These are phyloP conservation scores for Piper betle DNA, from an alignment of 164 flowering plant genomes.

Conservation along the genomic window DNA sequence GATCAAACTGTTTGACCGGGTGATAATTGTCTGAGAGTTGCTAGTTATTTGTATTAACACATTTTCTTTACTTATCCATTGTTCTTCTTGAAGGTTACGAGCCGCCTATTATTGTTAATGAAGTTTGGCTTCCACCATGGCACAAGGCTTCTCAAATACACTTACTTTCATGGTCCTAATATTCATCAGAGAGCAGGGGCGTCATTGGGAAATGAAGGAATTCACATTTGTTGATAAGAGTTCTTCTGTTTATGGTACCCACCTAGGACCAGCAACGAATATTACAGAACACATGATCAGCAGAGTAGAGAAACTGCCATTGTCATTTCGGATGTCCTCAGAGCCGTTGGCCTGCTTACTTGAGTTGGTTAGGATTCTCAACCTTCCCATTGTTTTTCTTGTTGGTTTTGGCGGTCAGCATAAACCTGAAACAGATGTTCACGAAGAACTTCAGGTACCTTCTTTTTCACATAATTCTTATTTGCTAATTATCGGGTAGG, in stretches of 20 bases:
- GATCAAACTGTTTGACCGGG: not conserved
- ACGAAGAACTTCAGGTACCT: constrained; percentile 43
- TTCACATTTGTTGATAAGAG: constrained; percentile 6
- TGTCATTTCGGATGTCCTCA: constrained; percentile 35
- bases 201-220: constrained; percentile 4
- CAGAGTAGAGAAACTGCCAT: constrained; percentile 28
- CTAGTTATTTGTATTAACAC: not conserved
- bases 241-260: constrained; percentile 32
- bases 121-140: constrained; percentile 30
- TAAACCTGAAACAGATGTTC: constrained; percentile 9
- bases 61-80: constrained; percentile 47
- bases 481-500: not conserved
- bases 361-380: constrained; percentile 37
- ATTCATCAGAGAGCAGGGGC: constrained; percentile 33
- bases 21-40: not conserved
- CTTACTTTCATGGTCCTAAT: constrained; percentile 46
- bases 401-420: constrained; percentile 30
- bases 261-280: constrained; percentile 41
- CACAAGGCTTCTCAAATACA: constrained; percentile 21
- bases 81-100: constrained; percentile 41
- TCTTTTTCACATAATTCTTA: not conserved
- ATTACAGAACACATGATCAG: constrained; percentile 18
- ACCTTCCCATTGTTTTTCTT: constrained; percentile 44
- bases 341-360: constrained; percentile 54
- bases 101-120: constrained; percentile 55